A percentile compares a stretch with the other conserved stretches of the same genome.
These are phyloP conservation scores for Podospora sp. DNA, from an alignment of 495 filamentous ascomycete genomes.

Conservation along the genomic window DNA sequence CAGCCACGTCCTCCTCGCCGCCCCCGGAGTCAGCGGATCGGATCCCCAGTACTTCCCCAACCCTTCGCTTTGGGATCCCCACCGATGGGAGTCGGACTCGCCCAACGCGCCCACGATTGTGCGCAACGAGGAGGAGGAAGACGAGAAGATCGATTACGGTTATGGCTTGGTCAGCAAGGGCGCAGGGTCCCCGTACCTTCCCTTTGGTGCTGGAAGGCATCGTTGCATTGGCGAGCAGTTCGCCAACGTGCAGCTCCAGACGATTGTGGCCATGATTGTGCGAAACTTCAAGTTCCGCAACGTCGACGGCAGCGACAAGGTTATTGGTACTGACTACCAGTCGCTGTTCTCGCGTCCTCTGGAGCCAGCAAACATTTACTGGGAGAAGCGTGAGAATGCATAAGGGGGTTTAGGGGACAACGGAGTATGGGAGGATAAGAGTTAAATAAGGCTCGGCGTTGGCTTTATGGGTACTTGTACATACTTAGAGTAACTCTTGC, in stretches of 20 bases:
- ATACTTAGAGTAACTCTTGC: not conserved
- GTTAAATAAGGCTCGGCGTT: not conserved
- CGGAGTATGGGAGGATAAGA: not conserved
- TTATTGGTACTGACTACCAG: conserved; percentile 85
- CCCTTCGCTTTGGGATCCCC: conserved; percentile 80
- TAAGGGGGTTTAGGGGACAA: conserved; percentile 5
- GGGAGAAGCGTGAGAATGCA: conserved; percentile 59
- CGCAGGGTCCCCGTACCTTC: conserved; percentile 82
- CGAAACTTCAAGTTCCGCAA: conserved; percentile 75
- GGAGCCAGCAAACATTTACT: conserved; percentile 64
- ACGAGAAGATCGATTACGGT: conserved; percentile 85
- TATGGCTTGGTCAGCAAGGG: conserved; percentile 94
- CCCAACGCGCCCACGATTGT: conserved; percentile 48
- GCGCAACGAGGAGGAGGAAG: conserved; percentile 60
- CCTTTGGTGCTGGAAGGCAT: conserved; percentile 92
- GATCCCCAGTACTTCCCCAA: conserved; percentile 78
- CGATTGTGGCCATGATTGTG: conserved; percentile 79
- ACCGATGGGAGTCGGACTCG: conserved; percentile 72
- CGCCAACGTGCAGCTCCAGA: conserved; percentile 87
- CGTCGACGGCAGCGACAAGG: conserved; percentile 63
- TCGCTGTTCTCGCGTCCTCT: conserved; percentile 66
- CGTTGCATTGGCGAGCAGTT: conserved; percentile 97
- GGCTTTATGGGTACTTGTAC: not conserved
- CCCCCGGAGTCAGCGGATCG: conserved; percentile 74
- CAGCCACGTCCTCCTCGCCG: conserved; percentile 74